These are phyloP conservation scores for Fusarium subtropicale DNA, from an alignment of 2,329 filamentous ascomycete species.

Conservation along the genomic window DNA sequence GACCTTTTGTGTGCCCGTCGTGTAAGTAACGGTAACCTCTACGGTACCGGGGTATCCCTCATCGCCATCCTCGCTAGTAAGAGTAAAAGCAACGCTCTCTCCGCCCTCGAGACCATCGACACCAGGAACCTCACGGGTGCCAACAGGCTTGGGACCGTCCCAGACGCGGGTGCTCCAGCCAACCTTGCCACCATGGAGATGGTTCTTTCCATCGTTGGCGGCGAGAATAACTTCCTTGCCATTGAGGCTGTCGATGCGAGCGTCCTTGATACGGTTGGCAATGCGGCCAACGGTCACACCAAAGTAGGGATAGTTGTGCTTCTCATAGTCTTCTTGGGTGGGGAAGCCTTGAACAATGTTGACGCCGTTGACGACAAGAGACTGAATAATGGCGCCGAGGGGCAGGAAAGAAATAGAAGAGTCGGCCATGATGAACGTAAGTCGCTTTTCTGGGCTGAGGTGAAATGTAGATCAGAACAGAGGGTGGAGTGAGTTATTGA, in stretches of 20 bases:
- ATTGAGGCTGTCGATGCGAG: constrained; percentile 79
- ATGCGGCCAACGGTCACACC: constrained; percentile 91
- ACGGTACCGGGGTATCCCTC: constrained; percentile 92
- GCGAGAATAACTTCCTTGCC: constrained; percentile 74
- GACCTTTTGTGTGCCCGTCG: constrained; percentile 73
- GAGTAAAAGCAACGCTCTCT: constrained; percentile 74
- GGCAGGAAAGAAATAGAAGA: constrained; percentile 74
- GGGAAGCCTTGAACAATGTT: constrained; percentile 94
- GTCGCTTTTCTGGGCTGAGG: constrained; percentile 7
- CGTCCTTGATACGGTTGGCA: constrained; percentile 83
- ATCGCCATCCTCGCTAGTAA: constrained; percentile 81
- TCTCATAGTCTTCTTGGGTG: constrained; percentile 77
- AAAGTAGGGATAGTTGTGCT: constrained; percentile 83
- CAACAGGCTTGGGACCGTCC: constrained; percentile 74
- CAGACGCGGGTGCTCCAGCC: constrained; percentile 88
- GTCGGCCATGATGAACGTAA: constrained; percentile 54
- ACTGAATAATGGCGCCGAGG: constrained; percentile 82
- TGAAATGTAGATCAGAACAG: constrained; percentile 1
- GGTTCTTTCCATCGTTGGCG: constrained; percentile 82
- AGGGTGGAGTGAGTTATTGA: constrained; percentile 5
- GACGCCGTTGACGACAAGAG: constrained; percentile 78
- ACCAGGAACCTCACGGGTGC: constrained; percentile 62
- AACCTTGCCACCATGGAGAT: constrained; percentile 75
- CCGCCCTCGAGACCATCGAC: constrained; percentile 66
- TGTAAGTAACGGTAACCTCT: constrained; percentile 82